phyloP scores from a whole-genome alignment of 2,329 filamentous ascomycete species.

The Clonostachys chloroleuca region DNA sequence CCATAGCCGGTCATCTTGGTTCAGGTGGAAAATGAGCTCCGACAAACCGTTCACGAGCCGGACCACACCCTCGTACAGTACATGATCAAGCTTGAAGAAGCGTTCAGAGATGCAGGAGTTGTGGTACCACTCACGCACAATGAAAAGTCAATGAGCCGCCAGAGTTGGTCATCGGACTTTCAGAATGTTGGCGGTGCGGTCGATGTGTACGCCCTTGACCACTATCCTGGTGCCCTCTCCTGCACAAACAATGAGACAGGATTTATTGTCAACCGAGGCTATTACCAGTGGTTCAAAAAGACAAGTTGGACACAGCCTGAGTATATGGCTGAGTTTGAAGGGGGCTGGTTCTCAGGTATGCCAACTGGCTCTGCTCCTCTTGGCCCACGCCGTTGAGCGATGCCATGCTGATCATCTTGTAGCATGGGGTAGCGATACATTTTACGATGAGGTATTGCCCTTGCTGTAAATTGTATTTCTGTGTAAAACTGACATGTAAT shows the following conservation, averaged over 20 bases:
- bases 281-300: too few relatives aligned
- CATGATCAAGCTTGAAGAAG: slow-evolving; percentile 51
- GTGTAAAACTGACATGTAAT: too few relatives aligned
- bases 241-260: too few relatives aligned
- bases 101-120: slow-evolving; percentile 50
- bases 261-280: too few relatives aligned
- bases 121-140: slow-evolving; percentile 54
- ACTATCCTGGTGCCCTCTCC: slow-evolving; percentile 55
- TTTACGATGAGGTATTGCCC: too few relatives aligned
- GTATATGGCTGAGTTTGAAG: slow-evolving; percentile 4
- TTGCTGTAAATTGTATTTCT: too few relatives aligned
- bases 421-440: too few relatives aligned
- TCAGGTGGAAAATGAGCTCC: slow-evolving; percentile 52
- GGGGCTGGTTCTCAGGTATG: not conserved
- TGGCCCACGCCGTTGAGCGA: too few relatives aligned
- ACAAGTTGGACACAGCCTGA: not conserved
- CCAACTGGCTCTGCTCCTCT: too few relatives aligned
- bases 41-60: slow-evolving; percentile 38
- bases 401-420: too few relatives aligned
- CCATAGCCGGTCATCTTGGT: too few relatives aligned
- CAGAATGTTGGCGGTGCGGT: slow-evolving; percentile 50
- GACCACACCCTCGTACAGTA: slow-evolving; percentile 37
- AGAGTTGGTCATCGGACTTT: slow-evolving; percentile 19
- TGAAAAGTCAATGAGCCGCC: slow-evolving; percentile 47
- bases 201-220: slow-evolving; percentile 46